Conservation (phyloP, 2,329 filamentous ascomycete species). For the Ramularia collo-cygni region DNA sequence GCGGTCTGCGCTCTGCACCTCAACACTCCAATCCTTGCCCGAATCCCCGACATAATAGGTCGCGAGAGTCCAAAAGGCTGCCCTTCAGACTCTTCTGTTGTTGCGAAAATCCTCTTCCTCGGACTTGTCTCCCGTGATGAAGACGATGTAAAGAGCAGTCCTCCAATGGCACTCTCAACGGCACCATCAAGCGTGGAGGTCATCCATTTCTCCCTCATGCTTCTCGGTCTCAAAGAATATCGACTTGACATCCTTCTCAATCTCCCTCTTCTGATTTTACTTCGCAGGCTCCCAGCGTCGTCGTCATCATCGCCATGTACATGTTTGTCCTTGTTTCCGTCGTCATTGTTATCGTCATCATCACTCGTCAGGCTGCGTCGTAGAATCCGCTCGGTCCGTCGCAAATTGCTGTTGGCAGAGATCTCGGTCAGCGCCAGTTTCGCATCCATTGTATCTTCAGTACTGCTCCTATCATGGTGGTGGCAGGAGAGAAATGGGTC, state of each 20-base stretch:
- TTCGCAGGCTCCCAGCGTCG: neutral
- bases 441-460: no score
- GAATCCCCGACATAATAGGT: conserved; percentile 18
- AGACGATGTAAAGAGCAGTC: conserved; percentile 4
- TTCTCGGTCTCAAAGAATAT: neutral
- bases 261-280: conserved; percentile 1
- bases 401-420: no score
- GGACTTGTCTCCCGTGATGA: no score
- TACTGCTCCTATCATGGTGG: no score
- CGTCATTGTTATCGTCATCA: conserved; percentile 6
- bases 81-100: neutral
- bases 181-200: conserved; percentile 6
- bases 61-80: conserved; percentile 5
- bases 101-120: conserved; percentile 5
- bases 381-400: no score
- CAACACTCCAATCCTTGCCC: conserved; percentile 17
- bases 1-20: conserved; percentile 19
- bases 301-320: conserved; percentile 4
- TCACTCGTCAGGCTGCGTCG: no score
- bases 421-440: no score
- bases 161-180: no score
- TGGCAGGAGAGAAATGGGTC: conserved; percentile 8
- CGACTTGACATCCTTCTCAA: no score
- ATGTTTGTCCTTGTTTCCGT: conserved; percentile 3
- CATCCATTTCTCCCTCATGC: conserved; percentile 11